Percentiles rank a stretch among this genome's conserved stretches.
Evolutionary conservation across 805 yeast species (phyloP).

Genomic region (fission yeast (Schizosaccharomyces pombe)): ASM294v3 CU329670.1:5315001-5315500

Average conservation of each 20-base stretch:
- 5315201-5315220: neutral
- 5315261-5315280: conserved; percentile 94
- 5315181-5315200: neutral
- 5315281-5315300: conserved; percentile 69
- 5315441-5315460: neutral
- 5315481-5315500: too few species aligned
- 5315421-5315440: neutral
- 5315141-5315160: conserved; percentile 99
- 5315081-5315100: conserved; percentile 53
- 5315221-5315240: conserved; percentile 46
- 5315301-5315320: conserved; percentile 40
- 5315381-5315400: neutral
- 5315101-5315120: conserved; percentile 94
- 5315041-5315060: conserved; percentile 91
- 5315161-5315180: conserved; percentile 83
- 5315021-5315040: conserved; percentile 90
- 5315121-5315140: conserved; percentile 98
- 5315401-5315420: neutral
- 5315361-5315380: neutral
- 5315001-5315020: conserved; percentile 97
- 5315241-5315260: conserved; percentile 85
- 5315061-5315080: conserved; percentile 67
- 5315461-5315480: too few species aligned
- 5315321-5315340: neutral
- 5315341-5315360: neutral